Base-by-base conservation (phyloP, 345 rosid genomes). In the Sonneratia alba region DNA sequence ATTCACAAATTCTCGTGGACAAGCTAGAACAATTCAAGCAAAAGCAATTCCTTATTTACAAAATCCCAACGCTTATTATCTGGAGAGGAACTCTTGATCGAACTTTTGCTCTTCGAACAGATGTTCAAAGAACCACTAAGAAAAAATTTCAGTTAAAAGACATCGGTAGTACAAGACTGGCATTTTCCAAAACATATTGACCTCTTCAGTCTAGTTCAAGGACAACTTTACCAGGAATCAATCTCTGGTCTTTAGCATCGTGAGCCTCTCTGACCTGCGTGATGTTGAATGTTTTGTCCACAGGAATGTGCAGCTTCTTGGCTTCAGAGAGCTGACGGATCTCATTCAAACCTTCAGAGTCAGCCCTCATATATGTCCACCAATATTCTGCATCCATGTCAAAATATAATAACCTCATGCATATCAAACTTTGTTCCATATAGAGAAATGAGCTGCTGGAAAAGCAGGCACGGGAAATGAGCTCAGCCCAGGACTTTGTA, bases 311-410 rank as follows among this genome's bases (percentile, higher is more conserved):
- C 76, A 95, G 80, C 85, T 86, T 92, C 72, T 91, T 91, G 4
- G 83, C 83, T 83, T 89, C 99, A 66, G 84, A 84, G 53, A 95
- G 83, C 59, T 85, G 75, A 47, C 84, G 87, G 75, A 95, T 90
- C 87, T 84, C 93, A 6, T 77, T 81, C 65, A 92, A 79, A 71
- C 97, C 97, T 80, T 95, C 99, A 10, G 88, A 75, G 81, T 92
- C 99, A 19, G 95, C 97, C 76, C 97, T 88, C 97, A 95, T 92
- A 77, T 83, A 95, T 3, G 87, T 82, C 92, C 96, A 95, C 77
- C 82, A 86, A 78, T 95, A 95, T 70, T 88, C 97, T 92, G 89
- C 53, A 77, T 15, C 67, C 53, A 62, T 36, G 69, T 22, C 71
- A 45, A 59, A 43, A 27, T 22, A 73, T 34, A 32, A 72, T 43